These are phyloP conservation scores for Amorphotheca resinae DNA, from an alignment of 495 filamentous ascomycete genomes.

Conservation along the genomic window DNA sequence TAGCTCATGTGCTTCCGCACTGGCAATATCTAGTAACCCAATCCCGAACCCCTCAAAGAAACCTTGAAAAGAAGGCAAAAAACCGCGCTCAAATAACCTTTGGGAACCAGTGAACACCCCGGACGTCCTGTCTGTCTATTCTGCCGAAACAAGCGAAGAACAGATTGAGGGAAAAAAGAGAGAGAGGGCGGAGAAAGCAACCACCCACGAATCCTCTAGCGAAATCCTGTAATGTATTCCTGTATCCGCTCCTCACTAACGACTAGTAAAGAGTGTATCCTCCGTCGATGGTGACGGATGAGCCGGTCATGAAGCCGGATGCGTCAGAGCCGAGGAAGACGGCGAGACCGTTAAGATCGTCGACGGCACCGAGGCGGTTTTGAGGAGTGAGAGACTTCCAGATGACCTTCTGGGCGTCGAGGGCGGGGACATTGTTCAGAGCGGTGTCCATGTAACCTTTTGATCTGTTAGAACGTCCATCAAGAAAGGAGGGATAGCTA, in stretches of 20 bases:
- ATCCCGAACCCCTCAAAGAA: background rate
- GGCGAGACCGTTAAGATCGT: constrained; percentile 64
- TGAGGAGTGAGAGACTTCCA: constrained; percentile 68
- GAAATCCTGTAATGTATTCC: no score
- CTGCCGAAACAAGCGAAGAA: no score
- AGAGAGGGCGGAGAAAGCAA: no score
- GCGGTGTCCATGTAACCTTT: constrained; percentile 68
- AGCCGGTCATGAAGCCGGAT: constrained; percentile 65
- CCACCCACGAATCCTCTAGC: no score
- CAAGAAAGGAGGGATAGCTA: background rate
- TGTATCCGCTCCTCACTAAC: constrained; percentile 16
- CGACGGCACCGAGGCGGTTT: constrained; percentile 54
- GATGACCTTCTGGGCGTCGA: constrained; percentile 65
- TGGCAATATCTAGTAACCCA: no score
- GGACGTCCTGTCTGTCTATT: no score
- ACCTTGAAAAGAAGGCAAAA: no score
- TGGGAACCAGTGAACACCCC: no score
- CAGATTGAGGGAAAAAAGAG: no score
- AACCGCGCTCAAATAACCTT: no score
- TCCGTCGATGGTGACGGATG: constrained; percentile 64
- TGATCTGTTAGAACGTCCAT: background rate
- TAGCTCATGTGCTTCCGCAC: no score
- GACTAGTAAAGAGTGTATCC: constrained; percentile 33
- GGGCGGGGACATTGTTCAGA: constrained; percentile 57
- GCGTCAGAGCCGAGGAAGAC: constrained; percentile 68